Percentiles rank a stretch among this genome's conserved stretches.
phyloP scores from a whole-genome alignment of 2,329 filamentous ascomycete species.

The Proliferodiscus dingleyae region DNA sequence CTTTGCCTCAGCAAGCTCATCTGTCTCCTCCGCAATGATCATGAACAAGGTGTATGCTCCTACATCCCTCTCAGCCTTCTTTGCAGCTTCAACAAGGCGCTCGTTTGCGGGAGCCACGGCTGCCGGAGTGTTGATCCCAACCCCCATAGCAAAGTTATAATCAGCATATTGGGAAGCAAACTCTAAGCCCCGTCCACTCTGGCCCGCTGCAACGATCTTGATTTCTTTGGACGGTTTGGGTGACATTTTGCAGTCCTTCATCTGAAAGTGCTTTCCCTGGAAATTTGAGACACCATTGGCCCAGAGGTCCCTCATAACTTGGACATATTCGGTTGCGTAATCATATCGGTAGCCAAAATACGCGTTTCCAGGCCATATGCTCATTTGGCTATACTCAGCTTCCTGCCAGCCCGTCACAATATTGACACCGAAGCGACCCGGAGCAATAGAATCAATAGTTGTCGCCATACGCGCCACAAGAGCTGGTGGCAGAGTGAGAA shows the following conservation, averaged over 20 bases:
- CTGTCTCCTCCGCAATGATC: constrained; percentile 32
- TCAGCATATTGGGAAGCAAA: constrained; percentile 32
- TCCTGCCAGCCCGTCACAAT: constrained; percentile 34
- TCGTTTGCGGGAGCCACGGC: constrained; percentile 24
- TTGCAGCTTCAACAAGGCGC: constrained; percentile 28
- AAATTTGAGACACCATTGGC: constrained; percentile 30
- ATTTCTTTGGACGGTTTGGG: constrained; percentile 21
- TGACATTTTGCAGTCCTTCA: constrained; percentile 33
- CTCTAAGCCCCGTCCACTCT: constrained; percentile 32
- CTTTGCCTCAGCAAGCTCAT: constrained; percentile 29
- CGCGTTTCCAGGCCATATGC: constrained; percentile 31
- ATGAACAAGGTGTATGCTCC: constrained; percentile 34
- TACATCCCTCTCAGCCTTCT: constrained; percentile 29
- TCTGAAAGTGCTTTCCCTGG: constrained; percentile 32
- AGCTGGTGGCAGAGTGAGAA: constrained; percentile 30
- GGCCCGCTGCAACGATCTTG: constrained; percentile 32
- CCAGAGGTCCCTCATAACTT: constrained; percentile 34
- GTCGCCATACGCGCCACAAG: constrained; percentile 31
- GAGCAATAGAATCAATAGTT: constrained; percentile 31
- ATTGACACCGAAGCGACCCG: constrained; percentile 32
- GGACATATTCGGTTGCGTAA: constrained; percentile 33
- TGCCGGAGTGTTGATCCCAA: constrained; percentile 31
- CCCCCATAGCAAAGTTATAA: constrained; percentile 32
- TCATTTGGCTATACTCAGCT: constrained; percentile 33
- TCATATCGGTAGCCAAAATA: constrained; percentile 33